Conservation (phyloP, 164 flowering plant species). For the Magnolia sinica region DNA sequence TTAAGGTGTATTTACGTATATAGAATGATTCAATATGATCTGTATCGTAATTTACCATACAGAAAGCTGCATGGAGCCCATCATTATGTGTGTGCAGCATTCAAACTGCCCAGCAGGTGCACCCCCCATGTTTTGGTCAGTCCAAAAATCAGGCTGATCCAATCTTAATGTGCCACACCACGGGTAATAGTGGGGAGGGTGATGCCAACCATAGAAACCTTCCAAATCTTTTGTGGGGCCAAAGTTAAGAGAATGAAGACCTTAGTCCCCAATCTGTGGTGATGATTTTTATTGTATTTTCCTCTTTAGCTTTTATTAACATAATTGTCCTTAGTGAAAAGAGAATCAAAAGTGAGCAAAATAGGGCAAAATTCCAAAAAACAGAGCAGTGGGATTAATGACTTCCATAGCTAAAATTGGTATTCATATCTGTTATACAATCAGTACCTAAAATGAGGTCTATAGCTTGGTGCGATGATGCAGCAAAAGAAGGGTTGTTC, state of each 20-base stretch:
- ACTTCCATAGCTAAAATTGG: not conserved
- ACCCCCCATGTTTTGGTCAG: no score
- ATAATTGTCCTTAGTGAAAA: not conserved
- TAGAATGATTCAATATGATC: no score
- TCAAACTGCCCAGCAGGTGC: no score
- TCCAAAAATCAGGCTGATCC: no score
- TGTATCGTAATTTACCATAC: no score
- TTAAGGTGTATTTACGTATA: no score
- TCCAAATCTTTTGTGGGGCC: no score
- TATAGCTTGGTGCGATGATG: slow-evolving; percentile 86
- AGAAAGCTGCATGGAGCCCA: no score
- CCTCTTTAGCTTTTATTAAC: not conserved
- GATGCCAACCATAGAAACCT: no score
- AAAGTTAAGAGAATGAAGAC: not conserved
- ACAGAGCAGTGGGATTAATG: not conserved
- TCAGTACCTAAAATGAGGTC: slow-evolving; percentile 80
- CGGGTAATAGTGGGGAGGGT: no score
- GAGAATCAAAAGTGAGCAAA: not conserved
- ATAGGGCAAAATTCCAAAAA: not conserved
- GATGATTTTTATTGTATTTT: not conserved
- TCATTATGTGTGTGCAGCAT: no score
- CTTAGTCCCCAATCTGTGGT: not conserved
- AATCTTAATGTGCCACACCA: no score
- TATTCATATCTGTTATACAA: not conserved
- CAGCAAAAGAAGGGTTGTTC: slow-evolving; percentile 38